These are phyloP conservation scores for Gynandropsis gynandra DNA, from an alignment of 345 rosid genomes.

Conservation along the genomic window DNA sequence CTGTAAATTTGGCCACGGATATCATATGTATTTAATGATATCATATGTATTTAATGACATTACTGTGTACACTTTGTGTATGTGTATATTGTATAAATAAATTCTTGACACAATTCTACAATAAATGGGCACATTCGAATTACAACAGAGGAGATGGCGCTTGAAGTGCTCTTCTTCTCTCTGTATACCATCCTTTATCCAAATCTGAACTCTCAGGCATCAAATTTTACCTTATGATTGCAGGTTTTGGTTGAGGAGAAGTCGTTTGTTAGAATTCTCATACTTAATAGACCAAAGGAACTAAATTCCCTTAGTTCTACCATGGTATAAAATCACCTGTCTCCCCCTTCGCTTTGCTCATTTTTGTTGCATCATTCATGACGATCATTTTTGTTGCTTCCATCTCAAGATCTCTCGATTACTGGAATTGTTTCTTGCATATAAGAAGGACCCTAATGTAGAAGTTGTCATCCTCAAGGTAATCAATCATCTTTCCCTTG, in stretches of 20 bases:
- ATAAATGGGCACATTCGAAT: too few species aligned
- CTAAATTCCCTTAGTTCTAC: slow-evolving; percentile 54
- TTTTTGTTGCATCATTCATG: slow-evolving; percentile 11
- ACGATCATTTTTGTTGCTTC: background rate
- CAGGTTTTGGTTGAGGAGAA: slow-evolving; percentile 64
- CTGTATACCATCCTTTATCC: too few species aligned
- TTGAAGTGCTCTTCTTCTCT: too few species aligned
- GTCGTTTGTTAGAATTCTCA: slow-evolving; percentile 41
- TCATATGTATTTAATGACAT: too few species aligned
- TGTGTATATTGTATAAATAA: too few species aligned
- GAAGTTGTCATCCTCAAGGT: slow-evolving; percentile 72
- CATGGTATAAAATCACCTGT: slow-evolving; percentile 38
- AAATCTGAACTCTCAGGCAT: too few species aligned
- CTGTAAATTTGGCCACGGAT: too few species aligned
- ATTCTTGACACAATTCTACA: too few species aligned
- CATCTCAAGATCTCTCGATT: slow-evolving; percentile 43
- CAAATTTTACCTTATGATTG: slow-evolving; percentile 2
- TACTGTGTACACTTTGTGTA: too few species aligned
- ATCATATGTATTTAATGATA: too few species aligned
- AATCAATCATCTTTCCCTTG: slow-evolving; percentile 3
- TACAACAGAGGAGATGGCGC: too few species aligned
- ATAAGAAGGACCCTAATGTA: slow-evolving; percentile 51
- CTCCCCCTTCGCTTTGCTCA: background rate
- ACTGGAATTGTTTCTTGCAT: slow-evolving; percentile 48
- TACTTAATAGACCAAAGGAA: slow-evolving; percentile 60